Percentiles rank a stretch among this genome's conserved stretches.
phyloP scores from a whole-genome alignment of 345 rosid species.

The Limnanthes douglasii region DNA sequence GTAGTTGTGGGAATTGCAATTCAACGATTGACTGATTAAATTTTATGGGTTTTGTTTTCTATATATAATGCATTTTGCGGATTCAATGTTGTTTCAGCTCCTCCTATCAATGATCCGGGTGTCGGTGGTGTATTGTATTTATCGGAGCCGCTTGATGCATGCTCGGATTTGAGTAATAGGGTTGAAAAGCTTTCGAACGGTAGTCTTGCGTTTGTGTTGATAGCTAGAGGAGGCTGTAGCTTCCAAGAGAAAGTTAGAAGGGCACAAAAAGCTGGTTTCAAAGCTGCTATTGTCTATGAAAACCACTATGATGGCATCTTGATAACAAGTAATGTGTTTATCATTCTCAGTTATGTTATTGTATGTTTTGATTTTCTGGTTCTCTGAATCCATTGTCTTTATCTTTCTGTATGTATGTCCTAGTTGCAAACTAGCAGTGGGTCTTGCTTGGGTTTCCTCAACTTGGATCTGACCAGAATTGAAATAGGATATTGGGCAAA shows the following conservation, averaged over 20 bases:
- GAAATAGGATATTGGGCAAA: no score
- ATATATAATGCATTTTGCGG: no score
- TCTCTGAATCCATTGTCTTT: no score
- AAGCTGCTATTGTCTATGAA: conserved; percentile 64
- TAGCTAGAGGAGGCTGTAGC: conserved; percentile 76
- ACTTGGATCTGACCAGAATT: no score
- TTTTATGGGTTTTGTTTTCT: no score
- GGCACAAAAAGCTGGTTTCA: conserved; percentile 75
- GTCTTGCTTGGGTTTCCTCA: no score
- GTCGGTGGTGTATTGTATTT: conserved; percentile 44
- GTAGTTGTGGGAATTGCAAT: no score
- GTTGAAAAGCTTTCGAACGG: conserved; percentile 20
- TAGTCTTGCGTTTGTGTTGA: conserved; percentile 44
- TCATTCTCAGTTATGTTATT: not conserved
- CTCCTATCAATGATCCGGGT: conserved; percentile 42
- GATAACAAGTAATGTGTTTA: conserved; percentile 57
- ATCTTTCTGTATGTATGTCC: no score
- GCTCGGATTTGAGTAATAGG: conserved; percentile 38
- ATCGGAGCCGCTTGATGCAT: conserved; percentile 71
- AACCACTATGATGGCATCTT: conserved; percentile 41
- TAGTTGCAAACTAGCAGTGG: no score
- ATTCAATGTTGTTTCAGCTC: conserved; percentile 72
- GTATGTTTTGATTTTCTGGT: not conserved
- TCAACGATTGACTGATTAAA: no score
- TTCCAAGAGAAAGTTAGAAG: conserved; percentile 83